phyloP scores from a whole-genome alignment of 1,284 basidiomycete genomes.

The Leccinum pachyderme region DNA sequence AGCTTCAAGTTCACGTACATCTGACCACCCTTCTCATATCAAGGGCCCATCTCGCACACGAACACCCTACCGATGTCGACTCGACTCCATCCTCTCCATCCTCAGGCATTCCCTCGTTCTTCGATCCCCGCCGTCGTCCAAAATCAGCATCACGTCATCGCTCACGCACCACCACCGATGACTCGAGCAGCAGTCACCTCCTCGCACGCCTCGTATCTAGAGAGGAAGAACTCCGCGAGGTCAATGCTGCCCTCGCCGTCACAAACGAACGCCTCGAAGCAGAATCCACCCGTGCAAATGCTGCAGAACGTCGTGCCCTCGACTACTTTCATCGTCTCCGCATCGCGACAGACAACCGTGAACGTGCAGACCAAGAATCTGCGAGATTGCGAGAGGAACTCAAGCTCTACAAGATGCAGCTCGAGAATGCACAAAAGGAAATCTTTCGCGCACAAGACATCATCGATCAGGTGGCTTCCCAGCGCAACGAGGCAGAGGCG shows the following conservation, averaged over 20 bases:
- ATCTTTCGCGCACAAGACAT: constrained; percentile 47
- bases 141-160: constrained; percentile 29
- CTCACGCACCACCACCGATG: constrained; percentile 24
- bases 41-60: constrained; percentile 28
- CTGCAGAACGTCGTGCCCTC: constrained; percentile 44
- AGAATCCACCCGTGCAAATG: constrained; percentile 45
- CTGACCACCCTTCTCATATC: neutral
- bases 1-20: constrained; percentile 5
- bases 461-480: constrained; percentile 40
- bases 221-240: constrained; percentile 40
- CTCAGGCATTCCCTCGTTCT: constrained; percentile 20
- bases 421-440: constrained; percentile 48
- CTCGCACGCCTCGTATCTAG: constrained; percentile 38
- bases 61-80: constrained; percentile 33
- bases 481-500: constrained; percentile 44
- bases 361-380: constrained; percentile 41
- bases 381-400: constrained; percentile 43
- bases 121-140: constrained; percentile 19
- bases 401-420: constrained; percentile 44
- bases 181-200: constrained; percentile 32
- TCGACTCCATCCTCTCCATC: constrained; percentile 30
- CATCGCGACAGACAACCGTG: constrained; percentile 40
- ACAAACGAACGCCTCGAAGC: constrained; percentile 42
- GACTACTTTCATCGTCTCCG: constrained; percentile 44
- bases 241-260: constrained; percentile 38